These are phyloP conservation scores for Aspergillus bombycis DNA, from an alignment of 2,329 filamentous ascomycete genomes.

Conservation along the genomic window DNA sequence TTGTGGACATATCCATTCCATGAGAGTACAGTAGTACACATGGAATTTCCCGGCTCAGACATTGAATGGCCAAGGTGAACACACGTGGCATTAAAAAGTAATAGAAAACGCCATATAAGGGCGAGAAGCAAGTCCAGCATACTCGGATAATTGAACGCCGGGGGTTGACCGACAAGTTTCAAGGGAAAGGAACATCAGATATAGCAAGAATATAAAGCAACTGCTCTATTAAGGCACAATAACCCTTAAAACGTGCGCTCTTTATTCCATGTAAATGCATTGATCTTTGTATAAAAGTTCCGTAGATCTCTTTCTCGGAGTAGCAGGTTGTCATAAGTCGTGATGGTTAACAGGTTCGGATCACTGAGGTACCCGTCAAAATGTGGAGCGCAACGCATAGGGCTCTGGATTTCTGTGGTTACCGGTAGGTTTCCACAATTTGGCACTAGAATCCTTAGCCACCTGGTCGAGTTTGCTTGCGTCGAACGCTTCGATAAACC, in stretches of 20 bases:
- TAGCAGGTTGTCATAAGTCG: background rate
- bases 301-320: background rate
- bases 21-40: background rate
- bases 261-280: background rate
- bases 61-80: background rate
- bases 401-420: slow-evolving; percentile 8
- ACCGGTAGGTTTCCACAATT: slow-evolving; percentile 16
- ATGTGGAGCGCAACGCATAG: slow-evolving; percentile 4
- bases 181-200: background rate
- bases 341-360: background rate
- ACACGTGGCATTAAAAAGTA: background rate
- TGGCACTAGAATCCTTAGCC: slow-evolving; percentile 22
- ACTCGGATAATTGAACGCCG: no score
- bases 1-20: background rate
- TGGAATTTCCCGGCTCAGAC: background rate
- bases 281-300: background rate
- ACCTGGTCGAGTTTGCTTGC: slow-evolving; percentile 23
- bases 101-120: background rate
- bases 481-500: slow-evolving; percentile 33
- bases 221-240: slow-evolving; percentile 1
- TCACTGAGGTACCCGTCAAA: background rate
- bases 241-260: background rate
- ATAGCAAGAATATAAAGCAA: background rate
- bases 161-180: background rate
- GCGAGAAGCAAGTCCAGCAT: background rate